phyloP scores from a whole-genome alignment of 2,329 filamentous ascomycete genomes.

The Xylaria sp. region DNA sequence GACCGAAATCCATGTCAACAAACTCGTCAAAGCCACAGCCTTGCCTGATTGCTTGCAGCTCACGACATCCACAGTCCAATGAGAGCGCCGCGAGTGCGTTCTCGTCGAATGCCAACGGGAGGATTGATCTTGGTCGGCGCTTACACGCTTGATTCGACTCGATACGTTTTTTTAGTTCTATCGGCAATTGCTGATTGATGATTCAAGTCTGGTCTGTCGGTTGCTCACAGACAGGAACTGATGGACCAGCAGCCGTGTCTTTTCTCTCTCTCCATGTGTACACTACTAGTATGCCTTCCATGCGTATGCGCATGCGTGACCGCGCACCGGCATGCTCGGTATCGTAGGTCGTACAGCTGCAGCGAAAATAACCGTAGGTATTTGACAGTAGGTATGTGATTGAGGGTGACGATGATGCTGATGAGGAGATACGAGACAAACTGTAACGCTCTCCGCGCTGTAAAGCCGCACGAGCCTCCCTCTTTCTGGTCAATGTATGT shows the following conservation, averaged over 20 bases:
- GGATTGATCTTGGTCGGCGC: slow-evolving; percentile 32
- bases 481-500: not conserved
- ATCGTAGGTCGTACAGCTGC: not conserved
- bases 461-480: not conserved
- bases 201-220: slow-evolving; percentile 2
- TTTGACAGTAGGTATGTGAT: not conserved
- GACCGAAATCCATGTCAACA: slow-evolving; percentile 38
- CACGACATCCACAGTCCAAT: slow-evolving; percentile 33
- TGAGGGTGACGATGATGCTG: too few relatives aligned
- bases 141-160: slow-evolving; percentile 27
- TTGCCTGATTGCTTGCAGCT: slow-evolving; percentile 41
- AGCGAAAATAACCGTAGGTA: not conserved
- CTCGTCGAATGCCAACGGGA: slow-evolving; percentile 21
- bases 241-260: not conserved
- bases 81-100: slow-evolving; percentile 8
- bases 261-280: not conserved
- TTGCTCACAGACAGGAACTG: not conserved
- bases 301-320: not conserved
- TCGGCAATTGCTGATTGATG: slow-evolving; percentile 18
- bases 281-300: not conserved
- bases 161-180: not conserved
- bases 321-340: slow-evolving; percentile 4
- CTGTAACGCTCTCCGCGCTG: slow-evolving; percentile 11
- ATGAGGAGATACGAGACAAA: not conserved
- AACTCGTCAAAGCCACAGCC: slow-evolving; percentile 39